These are phyloP conservation scores for Symbiodinium natans DNA, from an alignment of 73 alveolate species.

Conservation along the genomic window DNA sequence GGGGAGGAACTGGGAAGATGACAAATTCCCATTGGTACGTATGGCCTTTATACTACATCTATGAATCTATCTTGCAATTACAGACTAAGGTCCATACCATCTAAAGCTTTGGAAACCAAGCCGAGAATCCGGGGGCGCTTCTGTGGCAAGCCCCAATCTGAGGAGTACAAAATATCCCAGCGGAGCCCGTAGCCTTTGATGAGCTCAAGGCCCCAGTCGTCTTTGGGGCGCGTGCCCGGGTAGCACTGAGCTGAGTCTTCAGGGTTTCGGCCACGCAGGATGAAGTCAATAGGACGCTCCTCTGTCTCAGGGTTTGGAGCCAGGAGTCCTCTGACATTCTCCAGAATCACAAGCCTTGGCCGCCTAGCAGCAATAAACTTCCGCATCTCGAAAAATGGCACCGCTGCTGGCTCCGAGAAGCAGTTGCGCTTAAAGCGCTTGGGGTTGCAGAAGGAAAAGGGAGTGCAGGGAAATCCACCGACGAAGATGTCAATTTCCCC, in stretches of 20 bases:
- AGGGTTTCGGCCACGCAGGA: constrained; percentile 78
- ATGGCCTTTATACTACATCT: no score
- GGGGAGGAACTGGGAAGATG: no score
- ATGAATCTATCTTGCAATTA: no score
- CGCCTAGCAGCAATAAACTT: constrained; percentile 71
- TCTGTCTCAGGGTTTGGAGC: constrained; percentile 93
- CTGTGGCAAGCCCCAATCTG: constrained; percentile 93
- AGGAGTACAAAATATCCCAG: constrained; percentile 72
- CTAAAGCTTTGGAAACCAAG: no score
- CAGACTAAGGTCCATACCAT: no score
- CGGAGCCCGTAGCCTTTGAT: constrained; percentile 85
- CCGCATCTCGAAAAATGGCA: constrained; percentile 89
- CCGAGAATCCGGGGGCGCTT: no score
- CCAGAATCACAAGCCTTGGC: constrained; percentile 84
- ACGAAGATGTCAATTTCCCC: constrained; percentile 88
- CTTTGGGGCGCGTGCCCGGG: no score
- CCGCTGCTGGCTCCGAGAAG: constrained; percentile 91
- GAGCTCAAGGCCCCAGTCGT: no score
- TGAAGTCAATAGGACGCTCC: constrained; percentile 68
- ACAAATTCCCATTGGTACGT: no score
- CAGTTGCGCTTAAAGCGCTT: constrained; percentile 70
- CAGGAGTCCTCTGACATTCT: constrained; percentile 68
- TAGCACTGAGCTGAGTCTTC: constrained; percentile 48
- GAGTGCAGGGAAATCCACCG: constrained; percentile 92
- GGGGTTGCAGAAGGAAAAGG: constrained; percentile 5